Evolutionary conservation across 2,329 filamentous ascomycete species (phyloP), one percentile per base, ranked within the genome.

Genomic region (Aspergillus felis): DNA sequence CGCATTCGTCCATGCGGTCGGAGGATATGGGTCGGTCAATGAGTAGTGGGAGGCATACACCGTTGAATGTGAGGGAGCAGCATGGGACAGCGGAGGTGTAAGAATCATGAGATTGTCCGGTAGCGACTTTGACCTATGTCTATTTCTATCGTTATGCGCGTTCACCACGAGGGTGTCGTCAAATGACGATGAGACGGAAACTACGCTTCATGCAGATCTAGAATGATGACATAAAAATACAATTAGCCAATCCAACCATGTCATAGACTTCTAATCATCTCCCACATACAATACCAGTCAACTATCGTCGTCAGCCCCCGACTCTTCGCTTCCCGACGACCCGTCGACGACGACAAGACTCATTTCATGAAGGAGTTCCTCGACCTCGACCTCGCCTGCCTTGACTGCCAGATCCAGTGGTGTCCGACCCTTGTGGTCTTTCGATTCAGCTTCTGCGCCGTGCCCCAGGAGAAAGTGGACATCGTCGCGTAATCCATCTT

Each of bases 401-500:
- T 61, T 59, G 10, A 47, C 53, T 27, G 64, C 64, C 46, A 66
- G 28, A 35, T 67, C 64, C 47, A 56, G 53, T 17, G 64, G 50
- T 9, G 62, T 67, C 35, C 57, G 58, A 35, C 64, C 64, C 17
- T 63, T 63, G 10, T 59, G 57, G 17, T 67, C 64, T 44, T 59
- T 59, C 12, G 55, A 47, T 27, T 65, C 60, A 2, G 58, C 59
- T 8, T 51, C 55, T 1, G 60, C 59, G 2, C 64, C 64, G 49
- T 66, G 62, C 10, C 62, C 60, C 20, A 67, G 60, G 14, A 67
- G 56, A 52, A 66, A 66, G 44, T 65, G 54, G 4, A 65, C 64
- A 50, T 66, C 64, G 17, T 64, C 54, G 12, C 52, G 57, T 20
- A 64, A 25, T 4, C 66, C 66, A 3, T 59, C 60, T 25, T 62